Evolutionary conservation across 768 basidiomycete species (phyloP).

Genomic region (Kwoniella newhampshirensis): DNA sequence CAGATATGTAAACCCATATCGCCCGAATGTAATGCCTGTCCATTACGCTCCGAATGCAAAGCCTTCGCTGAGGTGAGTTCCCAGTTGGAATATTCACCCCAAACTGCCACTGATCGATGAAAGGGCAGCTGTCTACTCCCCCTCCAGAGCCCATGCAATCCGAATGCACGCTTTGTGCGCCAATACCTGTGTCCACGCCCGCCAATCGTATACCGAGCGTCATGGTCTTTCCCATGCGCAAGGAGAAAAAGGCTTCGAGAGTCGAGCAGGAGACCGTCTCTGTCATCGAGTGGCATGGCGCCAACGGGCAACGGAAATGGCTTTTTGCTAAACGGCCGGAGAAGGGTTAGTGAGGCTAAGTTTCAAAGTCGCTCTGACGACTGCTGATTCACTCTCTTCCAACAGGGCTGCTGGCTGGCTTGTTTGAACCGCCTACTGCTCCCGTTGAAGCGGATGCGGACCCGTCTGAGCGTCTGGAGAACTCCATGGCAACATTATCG

Average conservation of each 20-base stretch:
- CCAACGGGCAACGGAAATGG: constrained; percentile 57
- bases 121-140: constrained; percentile 2
- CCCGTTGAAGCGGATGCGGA: constrained; percentile 5
- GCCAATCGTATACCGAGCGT: constrained; percentile 55
- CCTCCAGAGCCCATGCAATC: constrained; percentile 4
- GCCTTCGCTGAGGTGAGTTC: constrained; percentile 59
- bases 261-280: constrained; percentile 82
- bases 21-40: constrained; percentile 72
- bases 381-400: background rate
- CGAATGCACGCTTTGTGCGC: constrained; percentile 39
- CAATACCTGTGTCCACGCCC: constrained; percentile 22
- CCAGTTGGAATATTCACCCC: background rate
- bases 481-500: background rate
- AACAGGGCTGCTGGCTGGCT: constrained; percentile 81
- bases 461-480: constrained; percentile 1
- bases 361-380: background rate
- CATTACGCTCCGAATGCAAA: constrained; percentile 66
- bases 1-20: constrained; percentile 85
- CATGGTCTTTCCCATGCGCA: constrained; percentile 83
- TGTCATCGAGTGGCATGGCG: constrained; percentile 71
- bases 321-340: constrained; percentile 79
- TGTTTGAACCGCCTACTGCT: constrained; percentile 73
- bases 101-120: too few relatives aligned
- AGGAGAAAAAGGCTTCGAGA: constrained; percentile 73
- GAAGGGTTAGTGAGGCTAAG: constrained; percentile 60